phyloP scores from a whole-genome alignment of 2,329 filamentous ascomycete genomes.

The Cryphonectria parasitica region DNA sequence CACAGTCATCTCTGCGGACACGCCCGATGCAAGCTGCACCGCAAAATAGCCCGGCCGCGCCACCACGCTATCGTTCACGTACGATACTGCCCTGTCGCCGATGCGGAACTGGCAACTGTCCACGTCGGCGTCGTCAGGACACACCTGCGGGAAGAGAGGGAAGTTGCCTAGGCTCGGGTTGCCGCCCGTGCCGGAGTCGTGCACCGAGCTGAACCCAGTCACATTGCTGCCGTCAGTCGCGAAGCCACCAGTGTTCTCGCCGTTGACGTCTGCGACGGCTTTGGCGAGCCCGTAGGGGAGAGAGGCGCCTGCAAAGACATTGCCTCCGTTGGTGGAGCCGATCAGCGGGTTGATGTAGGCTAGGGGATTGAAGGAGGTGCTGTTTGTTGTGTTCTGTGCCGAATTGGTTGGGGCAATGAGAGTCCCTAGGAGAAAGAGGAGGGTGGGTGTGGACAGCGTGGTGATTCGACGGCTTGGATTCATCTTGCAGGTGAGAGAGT shows the following conservation, averaged over 20 bases:
- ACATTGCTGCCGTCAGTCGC: conserved; percentile 51
- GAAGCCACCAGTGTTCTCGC: conserved; percentile 50
- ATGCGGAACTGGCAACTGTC: conserved; percentile 60
- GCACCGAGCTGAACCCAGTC: conserved; percentile 54
- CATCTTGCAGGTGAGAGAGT: background rate
- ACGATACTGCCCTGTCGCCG: conserved; percentile 46
- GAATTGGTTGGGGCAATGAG: background rate
- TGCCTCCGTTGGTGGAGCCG: conserved; percentile 58
- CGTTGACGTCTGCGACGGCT: conserved; percentile 56
- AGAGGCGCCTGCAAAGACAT: conserved; percentile 61
- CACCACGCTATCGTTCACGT: conserved; percentile 47
- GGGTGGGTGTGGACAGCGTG: background rate
- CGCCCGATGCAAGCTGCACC: conserved; percentile 55
- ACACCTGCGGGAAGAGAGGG: conserved; percentile 49
- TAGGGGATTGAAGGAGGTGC: conserved; percentile 30
- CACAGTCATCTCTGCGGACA: conserved; percentile 63
- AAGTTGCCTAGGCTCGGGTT: conserved; percentile 52
- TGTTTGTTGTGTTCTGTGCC: conserved; percentile 15
- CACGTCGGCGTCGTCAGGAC: conserved; percentile 49
- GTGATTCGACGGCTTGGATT: background rate
- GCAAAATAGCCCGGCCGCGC: conserved; percentile 62
- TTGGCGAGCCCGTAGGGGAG: conserved; percentile 61
- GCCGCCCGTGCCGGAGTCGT: conserved; percentile 51
- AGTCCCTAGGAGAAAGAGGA: background rate
- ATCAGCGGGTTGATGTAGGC: conserved; percentile 52